These are phyloP conservation scores for Lasiosphaeria hispida DNA, from an alignment of 495 filamentous ascomycete species.

Conservation along the genomic window DNA sequence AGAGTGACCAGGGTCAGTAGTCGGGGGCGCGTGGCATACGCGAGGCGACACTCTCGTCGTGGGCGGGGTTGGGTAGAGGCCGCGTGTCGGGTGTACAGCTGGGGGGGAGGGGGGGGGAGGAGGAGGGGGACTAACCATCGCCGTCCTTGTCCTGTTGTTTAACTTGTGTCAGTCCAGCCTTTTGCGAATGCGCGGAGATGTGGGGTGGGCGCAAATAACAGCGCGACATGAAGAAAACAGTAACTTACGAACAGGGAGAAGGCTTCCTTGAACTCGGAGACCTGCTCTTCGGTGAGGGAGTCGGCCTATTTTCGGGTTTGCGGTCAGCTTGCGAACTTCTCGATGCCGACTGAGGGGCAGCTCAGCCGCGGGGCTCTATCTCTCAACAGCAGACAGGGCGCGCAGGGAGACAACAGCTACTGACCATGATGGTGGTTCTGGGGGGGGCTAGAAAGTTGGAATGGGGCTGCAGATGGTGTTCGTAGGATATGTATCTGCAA, in stretches of 20 bases:
- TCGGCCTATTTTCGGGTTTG: constrained; percentile 60
- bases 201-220: neutral
- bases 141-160: constrained; percentile 91
- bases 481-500: neutral
- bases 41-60: constrained; percentile 1
- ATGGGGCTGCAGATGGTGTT: neutral
- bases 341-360: constrained; percentile 11
- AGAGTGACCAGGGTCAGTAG: too few relatives aligned
- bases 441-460: neutral
- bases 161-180: constrained; percentile 16
- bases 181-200: constrained; percentile 14
- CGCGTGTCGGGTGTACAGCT: constrained; percentile 2
- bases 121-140: constrained; percentile 77
- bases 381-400: neutral
- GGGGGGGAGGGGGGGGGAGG: neutral
- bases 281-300: constrained; percentile 97
- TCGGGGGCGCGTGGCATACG: constrained; percentile 12
- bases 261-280: constrained; percentile 99
- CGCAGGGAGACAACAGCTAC: neutral
- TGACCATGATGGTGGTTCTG: constrained; percentile 6
- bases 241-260: constrained; percentile 98
- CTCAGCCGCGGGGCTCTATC: constrained; percentile 29
- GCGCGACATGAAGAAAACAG: neutral
- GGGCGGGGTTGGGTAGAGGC: neutral
- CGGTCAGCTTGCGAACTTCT: constrained; percentile 22